Percentiles rank a stretch among this genome's conserved stretches.
Evolutionary conservation across 148 eudicot genomes (phyloP).

Genomic region (Camellia lanceoleosa): DNA sequence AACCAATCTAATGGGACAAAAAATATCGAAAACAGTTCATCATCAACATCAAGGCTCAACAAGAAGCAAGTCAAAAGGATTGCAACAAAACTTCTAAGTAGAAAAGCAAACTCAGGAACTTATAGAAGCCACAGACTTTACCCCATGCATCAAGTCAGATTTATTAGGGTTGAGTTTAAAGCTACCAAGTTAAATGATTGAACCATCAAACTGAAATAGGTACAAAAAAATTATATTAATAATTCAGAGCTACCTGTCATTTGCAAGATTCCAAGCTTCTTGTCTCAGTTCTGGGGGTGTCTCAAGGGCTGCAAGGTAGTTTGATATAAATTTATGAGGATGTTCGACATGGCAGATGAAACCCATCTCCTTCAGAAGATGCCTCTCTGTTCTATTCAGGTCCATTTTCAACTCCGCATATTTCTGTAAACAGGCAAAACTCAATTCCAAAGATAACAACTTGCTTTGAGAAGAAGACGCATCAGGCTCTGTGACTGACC

Average conservation of each 20-base stretch:
- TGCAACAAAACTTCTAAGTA: neutral
- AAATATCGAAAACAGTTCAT: neutral
- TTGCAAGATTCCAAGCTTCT: constrained; percentile 96
- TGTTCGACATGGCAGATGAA: constrained; percentile 96
- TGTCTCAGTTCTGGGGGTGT: constrained; percentile 73
- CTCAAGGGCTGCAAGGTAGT: constrained; percentile 75
- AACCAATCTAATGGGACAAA: neutral
- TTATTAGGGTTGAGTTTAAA: neutral
- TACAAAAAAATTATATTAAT: neutral
- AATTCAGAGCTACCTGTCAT: constrained; percentile 58
- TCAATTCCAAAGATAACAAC: constrained; percentile 6
- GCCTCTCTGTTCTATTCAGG: constrained; percentile 78
- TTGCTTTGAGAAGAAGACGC: constrained; percentile 7
- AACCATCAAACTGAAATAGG: neutral
- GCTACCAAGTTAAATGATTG: too few species aligned
- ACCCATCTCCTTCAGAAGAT: constrained; percentile 88
- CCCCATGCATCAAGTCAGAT: neutral
- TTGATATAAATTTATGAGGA: constrained; percentile 92
- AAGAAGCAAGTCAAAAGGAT: too few species aligned
- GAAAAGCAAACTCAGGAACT: neutral
- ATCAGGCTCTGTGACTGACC: neutral
- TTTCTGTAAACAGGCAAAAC: constrained; percentile 45
- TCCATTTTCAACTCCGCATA: constrained; percentile 72
- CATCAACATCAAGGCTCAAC: neutral
- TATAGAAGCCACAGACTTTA: neutral